phyloP scores from a whole-genome alignment of 345 rosid genomes.

The Erysimum cheiranthoides region DNA sequence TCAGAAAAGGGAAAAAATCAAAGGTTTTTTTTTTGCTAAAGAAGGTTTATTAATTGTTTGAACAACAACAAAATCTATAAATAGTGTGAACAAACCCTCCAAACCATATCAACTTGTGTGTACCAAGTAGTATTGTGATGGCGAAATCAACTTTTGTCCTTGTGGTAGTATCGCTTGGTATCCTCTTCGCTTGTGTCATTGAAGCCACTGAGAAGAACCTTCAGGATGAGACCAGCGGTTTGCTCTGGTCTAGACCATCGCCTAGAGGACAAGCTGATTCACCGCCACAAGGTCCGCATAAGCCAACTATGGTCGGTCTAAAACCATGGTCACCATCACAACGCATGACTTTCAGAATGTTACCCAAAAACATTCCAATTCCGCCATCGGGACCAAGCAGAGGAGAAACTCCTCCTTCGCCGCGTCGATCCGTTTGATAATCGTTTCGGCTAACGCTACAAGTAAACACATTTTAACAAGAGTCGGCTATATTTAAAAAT shows the following conservation, averaged over 20 bases:
- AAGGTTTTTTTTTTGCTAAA: too few relatives aligned
- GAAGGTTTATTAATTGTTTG: too few relatives aligned
- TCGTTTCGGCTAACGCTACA: not conserved
- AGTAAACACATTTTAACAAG: too few relatives aligned
- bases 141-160: constrained; percentile 20
- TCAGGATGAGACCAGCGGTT: not conserved
- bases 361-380: constrained; percentile 24
- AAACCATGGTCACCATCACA: constrained; percentile 19
- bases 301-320: not conserved
- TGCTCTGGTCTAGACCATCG: constrained; percentile 8
- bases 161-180: constrained; percentile 10
- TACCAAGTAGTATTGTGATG: constrained; percentile 13
- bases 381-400: constrained; percentile 39
- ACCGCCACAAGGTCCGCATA: not conserved
- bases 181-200: constrained; percentile 27
- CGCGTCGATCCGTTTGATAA: not conserved
- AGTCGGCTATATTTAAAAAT: too few relatives aligned
- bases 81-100: not conserved
- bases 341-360: constrained; percentile 7
- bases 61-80: too few relatives aligned
- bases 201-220: not conserved
- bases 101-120: not conserved
- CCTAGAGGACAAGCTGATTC: not conserved
- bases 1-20: too few relatives aligned
- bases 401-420: not conserved